A percentile compares a stretch with the other conserved stretches of the same genome.
phyloP scores from a whole-genome alignment of 2,329 filamentous ascomycete genomes.

The Stenocarpella maydis region DNA sequence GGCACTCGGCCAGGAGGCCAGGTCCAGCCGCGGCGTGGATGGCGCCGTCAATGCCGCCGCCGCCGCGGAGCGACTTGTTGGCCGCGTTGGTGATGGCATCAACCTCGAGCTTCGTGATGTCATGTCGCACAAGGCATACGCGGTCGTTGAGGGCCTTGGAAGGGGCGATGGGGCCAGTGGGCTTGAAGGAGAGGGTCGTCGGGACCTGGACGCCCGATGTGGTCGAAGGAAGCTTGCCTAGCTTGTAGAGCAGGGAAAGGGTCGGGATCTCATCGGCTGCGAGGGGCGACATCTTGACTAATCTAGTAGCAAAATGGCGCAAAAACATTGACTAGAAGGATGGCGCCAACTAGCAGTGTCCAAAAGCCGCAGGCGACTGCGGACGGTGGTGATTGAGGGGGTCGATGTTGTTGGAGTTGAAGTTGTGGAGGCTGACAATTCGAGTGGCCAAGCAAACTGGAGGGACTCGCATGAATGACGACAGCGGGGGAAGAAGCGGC shows the following conservation, averaged over 20 bases:
- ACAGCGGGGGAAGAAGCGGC: constrained; percentile 28
- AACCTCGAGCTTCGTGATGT: constrained; percentile 81
- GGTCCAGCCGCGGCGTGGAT: constrained; percentile 86
- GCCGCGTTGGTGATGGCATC: constrained; percentile 95
- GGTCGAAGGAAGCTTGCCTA: constrained; percentile 53
- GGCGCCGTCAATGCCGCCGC: constrained; percentile 89
- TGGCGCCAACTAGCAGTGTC: not conserved
- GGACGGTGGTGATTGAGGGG: not conserved
- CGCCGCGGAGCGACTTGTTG: constrained; percentile 79
- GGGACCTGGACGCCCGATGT: constrained; percentile 34
- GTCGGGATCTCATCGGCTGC: constrained; percentile 66
- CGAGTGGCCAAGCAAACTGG: not conserved
- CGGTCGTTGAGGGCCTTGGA: constrained; percentile 72
- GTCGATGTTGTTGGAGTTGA: not conserved
- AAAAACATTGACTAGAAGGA: not conserved
- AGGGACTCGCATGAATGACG: constrained; percentile 27
- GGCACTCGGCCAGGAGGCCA: constrained; percentile 74
- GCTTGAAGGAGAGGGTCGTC: constrained; percentile 38
- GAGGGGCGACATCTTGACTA: constrained; percentile 48
- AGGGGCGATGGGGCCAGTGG: constrained; percentile 39
- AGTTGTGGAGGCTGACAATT: not conserved
- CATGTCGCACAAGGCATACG: constrained; percentile 74
- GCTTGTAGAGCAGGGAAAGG: constrained; percentile 71
- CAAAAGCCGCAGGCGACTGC: not conserved
- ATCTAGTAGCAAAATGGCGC: constrained; percentile 1